Percentiles rank a stretch among this genome's conserved stretches.
Evolutionary conservation across 129 eudicot genomes (phyloP).

Genomic region (Arctium minus): DNA sequence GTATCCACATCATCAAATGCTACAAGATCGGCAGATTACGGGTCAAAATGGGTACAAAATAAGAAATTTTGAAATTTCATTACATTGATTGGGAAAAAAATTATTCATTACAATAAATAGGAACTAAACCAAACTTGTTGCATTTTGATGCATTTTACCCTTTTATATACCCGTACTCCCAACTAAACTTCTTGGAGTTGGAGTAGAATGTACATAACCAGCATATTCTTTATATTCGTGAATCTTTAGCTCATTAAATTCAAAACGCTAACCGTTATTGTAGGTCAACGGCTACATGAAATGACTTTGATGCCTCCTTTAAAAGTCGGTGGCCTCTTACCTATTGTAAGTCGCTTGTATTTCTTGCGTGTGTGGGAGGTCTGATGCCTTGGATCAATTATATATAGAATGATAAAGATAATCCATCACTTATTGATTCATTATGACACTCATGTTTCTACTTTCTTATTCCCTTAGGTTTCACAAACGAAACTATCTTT

Average conservation of each 20-base stretch:
- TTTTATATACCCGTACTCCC: not conserved
- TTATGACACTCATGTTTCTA: not conserved
- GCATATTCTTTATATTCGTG: not conserved
- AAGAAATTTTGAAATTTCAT: not conserved
- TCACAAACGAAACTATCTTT: slow-evolving; percentile 64
- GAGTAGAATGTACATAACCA: not conserved
- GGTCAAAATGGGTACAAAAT: not conserved
- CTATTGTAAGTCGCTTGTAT: slow-evolving; percentile 52
- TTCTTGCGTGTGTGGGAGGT: not conserved
- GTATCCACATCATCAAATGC: not conserved
- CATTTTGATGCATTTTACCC: not conserved
- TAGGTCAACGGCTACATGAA: slow-evolving; percentile 94
- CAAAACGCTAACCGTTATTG: slow-evolving; percentile 2
- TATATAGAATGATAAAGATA: not conserved
- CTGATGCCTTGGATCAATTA: not conserved
- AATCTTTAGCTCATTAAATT: slow-evolving; percentile 10
- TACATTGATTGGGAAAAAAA: not conserved
- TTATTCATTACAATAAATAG: not conserved
- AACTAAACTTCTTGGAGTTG: slow-evolving; percentile 1
- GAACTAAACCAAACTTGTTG: not conserved
- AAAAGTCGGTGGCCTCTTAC: slow-evolving; percentile 47
- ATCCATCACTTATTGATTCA: not conserved
- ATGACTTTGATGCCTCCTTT: slow-evolving; percentile 79
- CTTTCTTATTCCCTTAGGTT: slow-evolving; percentile 40
- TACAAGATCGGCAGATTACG: not conserved